These are phyloP conservation scores for Rubia tinctorum DNA, from an alignment of 305 asterid genomes.

Conservation along the genomic window DNA sequence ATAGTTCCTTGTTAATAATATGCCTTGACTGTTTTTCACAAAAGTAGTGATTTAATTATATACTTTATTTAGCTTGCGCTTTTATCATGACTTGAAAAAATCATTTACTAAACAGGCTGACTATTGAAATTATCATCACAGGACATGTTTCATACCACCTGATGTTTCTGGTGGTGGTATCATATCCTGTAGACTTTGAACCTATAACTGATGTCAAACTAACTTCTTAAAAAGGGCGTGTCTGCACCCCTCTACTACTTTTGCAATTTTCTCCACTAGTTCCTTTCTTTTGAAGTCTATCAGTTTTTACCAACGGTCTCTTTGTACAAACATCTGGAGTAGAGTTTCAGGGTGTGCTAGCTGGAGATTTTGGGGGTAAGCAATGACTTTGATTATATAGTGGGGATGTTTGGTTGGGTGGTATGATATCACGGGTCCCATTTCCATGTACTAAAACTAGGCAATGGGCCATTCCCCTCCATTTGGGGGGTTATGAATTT, in stretches of 20 bases:
- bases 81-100: background rate
- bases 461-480: no score
- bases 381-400: no score
- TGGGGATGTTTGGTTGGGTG: no score
- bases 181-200: background rate
- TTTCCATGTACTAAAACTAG: no score
- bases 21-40: conserved; percentile 2
- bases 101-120: background rate
- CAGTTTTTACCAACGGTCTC: background rate
- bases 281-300: background rate
- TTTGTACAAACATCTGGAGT: background rate
- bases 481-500: no score
- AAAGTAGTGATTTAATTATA: background rate
- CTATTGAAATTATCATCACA: background rate
- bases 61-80: background rate
- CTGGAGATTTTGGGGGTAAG: no score
- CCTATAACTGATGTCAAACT: background rate
- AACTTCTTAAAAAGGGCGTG: background rate
- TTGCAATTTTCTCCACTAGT: background rate
- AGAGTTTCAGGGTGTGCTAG: background rate
- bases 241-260: background rate
- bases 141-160: background rate
- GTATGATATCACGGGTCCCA: no score
- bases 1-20: conserved; percentile 5
- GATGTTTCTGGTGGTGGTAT: background rate